Percentiles rank a stretch among this genome's conserved stretches.
These are phyloP conservation scores for Pueraria montana DNA, from an alignment of 306 rosid species.

Conservation along the genomic window DNA sequence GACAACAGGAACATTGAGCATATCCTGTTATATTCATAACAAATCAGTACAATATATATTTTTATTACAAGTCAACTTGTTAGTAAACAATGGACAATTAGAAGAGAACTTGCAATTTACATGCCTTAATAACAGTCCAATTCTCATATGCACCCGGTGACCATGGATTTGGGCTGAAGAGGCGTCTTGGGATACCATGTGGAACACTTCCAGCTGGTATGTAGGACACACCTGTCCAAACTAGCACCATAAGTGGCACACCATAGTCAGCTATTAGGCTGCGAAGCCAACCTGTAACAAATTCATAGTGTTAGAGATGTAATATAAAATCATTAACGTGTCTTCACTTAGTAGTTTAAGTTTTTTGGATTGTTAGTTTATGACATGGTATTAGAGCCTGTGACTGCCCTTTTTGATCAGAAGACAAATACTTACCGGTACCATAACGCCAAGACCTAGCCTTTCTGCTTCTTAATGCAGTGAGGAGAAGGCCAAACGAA, in stretches of 20 bases:
- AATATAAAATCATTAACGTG: neutral
- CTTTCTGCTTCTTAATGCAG: conserved; percentile 88
- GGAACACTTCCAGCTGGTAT: conserved; percentile 83
- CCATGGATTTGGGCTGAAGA: conserved; percentile 99
- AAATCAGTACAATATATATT: neutral
- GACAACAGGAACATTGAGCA: conserved; percentile 83
- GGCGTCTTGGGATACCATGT: conserved; percentile 89
- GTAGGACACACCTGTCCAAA: conserved; percentile 95
- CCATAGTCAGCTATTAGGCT: conserved; percentile 97
- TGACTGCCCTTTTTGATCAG: neutral
- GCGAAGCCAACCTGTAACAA: conserved; percentile 79
- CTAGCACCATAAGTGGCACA: conserved; percentile 93
- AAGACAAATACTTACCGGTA: conserved; percentile 62
- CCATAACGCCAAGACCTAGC: conserved; percentile 99
- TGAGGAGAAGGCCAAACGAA: conserved; percentile 94
- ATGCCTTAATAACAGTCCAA: conserved; percentile 95
- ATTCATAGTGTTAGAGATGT: neutral
- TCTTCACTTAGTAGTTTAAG: neutral
- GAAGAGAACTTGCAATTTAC: conserved; percentile 41
- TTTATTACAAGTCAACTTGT: neutral
- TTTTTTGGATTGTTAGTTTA: neutral
- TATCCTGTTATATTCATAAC: conserved; percentile 68
- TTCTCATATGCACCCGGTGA: conserved; percentile 97
- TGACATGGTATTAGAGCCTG: neutral
- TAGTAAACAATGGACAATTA: conserved; percentile 6